These are phyloP conservation scores for Narthecium ossifragum DNA, from an alignment of 106 monocot genomes.

Conservation along the genomic window DNA sequence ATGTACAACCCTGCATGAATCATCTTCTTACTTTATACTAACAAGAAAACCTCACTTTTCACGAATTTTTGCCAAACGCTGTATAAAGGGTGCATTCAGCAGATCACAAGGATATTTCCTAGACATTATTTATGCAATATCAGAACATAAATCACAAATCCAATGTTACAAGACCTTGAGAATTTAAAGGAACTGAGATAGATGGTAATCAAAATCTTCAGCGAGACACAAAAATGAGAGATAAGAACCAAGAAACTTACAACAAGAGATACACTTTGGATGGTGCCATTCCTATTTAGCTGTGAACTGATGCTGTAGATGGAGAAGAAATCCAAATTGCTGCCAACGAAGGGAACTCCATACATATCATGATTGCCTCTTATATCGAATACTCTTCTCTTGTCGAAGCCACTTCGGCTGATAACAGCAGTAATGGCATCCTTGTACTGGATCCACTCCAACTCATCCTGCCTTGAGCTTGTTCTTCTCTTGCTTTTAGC, in stretches of 20 bases:
- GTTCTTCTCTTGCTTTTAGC: slow-evolving; percentile 63
- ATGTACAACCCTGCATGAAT: no score
- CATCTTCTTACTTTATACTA: no score
- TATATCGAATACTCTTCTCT: slow-evolving; percentile 71
- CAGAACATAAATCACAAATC: no score
- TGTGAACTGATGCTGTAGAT: slow-evolving; percentile 58
- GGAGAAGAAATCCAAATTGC: slow-evolving; percentile 78
- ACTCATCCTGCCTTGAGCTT: slow-evolving; percentile 72
- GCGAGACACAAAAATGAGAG: no score
- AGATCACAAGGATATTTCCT: no score
- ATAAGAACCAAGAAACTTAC: slow-evolving; percentile 30
- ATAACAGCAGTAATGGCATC: slow-evolving; percentile 45
- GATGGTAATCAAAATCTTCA: no score
- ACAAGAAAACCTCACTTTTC: no score
- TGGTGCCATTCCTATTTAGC: slow-evolving; percentile 45
- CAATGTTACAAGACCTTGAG: background rate
- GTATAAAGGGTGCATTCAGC: no score
- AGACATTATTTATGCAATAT: no score
- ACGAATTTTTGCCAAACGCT: no score
- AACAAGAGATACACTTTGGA: slow-evolving; percentile 73
- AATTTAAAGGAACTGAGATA: no score
- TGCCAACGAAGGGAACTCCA: slow-evolving; percentile 71
- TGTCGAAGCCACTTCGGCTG: slow-evolving; percentile 38
- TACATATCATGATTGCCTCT: slow-evolving; percentile 96
- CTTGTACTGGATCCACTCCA: slow-evolving; percentile 79